Evolutionary conservation across 1,284 basidiomycete species (phyloP).

Genomic region (Heterobasidion annosum): DNA sequence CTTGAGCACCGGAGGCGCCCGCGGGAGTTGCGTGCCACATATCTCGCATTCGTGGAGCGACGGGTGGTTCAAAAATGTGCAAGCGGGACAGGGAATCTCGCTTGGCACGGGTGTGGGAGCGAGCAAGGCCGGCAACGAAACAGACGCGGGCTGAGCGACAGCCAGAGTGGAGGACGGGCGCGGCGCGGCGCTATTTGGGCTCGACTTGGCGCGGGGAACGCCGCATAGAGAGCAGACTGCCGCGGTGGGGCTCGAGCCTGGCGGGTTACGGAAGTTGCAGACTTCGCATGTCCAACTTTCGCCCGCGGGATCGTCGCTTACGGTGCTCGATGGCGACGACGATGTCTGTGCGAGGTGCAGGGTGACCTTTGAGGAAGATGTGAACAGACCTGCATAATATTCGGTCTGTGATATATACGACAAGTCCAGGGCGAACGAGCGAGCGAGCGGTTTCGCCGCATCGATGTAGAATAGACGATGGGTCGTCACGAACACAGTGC

Average conservation of each 20-base stretch:
- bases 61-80: slow-evolving; percentile 89
- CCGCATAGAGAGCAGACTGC: slow-evolving; percentile 68
- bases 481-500: slow-evolving; percentile 70
- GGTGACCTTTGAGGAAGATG: slow-evolving; percentile 85
- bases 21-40: slow-evolving; percentile 63
- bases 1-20: slow-evolving; percentile 27
- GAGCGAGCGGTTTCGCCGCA: slow-evolving; percentile 31
- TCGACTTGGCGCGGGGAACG: slow-evolving; percentile 41
- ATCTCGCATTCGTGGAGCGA: slow-evolving; percentile 80
- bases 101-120: slow-evolving; percentile 12
- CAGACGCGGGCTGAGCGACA: slow-evolving; percentile 14
- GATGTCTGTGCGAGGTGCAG: slow-evolving; percentile 44
- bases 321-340: slow-evolving; percentile 7
- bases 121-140: slow-evolving; percentile 27
- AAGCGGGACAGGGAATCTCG: slow-evolving; percentile 71
- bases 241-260: slow-evolving; percentile 53
- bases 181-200: slow-evolving; percentile 10
- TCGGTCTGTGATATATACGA: slow-evolving; percentile 71
- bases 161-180: slow-evolving; percentile 14
- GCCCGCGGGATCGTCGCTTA: slow-evolving; percentile 21
- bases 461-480: slow-evolving; percentile 84
- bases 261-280: slow-evolving; percentile 75
- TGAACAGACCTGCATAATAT: slow-evolving; percentile 88
- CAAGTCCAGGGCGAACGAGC: slow-evolving; percentile 61
- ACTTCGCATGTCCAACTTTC: slow-evolving; percentile 81